Conservation (phyloP, 83 land plant genomes). For the Picea mariana region DNA sequence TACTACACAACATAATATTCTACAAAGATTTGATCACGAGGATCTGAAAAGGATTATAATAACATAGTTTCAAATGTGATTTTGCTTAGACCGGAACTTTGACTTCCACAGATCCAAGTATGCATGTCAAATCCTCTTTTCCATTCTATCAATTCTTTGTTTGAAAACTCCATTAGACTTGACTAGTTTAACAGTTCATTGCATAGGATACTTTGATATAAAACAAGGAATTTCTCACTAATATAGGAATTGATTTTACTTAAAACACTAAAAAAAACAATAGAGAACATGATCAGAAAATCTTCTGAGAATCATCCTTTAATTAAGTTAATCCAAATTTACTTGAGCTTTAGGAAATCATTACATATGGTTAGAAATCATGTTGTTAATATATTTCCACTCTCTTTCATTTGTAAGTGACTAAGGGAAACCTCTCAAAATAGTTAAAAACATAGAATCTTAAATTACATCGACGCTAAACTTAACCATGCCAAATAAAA, state of each 20-base stretch:
- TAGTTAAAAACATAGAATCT: too few relatives aligned
- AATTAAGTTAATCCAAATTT: background rate
- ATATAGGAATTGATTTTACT: background rate
- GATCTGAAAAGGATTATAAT: too few relatives aligned
- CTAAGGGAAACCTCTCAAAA: too few relatives aligned
- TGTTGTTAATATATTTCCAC: too few relatives aligned
- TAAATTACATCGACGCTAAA: too few relatives aligned
- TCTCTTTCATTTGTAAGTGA: too few relatives aligned
- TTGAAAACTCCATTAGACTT: background rate
- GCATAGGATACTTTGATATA: background rate
- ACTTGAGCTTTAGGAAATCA: background rate
- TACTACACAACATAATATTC: too few relatives aligned
- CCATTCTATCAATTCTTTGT: background rate
- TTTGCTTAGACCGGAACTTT: slow-evolving; percentile 56
- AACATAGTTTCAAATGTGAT: slow-evolving; percentile 33
- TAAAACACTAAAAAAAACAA: background rate
- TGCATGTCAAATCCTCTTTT: background rate
- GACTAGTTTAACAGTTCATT: background rate
- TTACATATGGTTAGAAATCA: too few relatives aligned
- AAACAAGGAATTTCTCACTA: background rate
- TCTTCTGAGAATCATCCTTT: background rate
- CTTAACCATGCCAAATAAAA: too few relatives aligned
- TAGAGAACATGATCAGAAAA: background rate
- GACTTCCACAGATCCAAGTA: slow-evolving; percentile 59
- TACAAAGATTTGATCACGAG: too few relatives aligned